Evolutionary conservation across 2,329 filamentous ascomycete genomes (phyloP), one percentile per base, ranked within the genome.

Genomic region (Fusarium brachygibbosum): DNA sequence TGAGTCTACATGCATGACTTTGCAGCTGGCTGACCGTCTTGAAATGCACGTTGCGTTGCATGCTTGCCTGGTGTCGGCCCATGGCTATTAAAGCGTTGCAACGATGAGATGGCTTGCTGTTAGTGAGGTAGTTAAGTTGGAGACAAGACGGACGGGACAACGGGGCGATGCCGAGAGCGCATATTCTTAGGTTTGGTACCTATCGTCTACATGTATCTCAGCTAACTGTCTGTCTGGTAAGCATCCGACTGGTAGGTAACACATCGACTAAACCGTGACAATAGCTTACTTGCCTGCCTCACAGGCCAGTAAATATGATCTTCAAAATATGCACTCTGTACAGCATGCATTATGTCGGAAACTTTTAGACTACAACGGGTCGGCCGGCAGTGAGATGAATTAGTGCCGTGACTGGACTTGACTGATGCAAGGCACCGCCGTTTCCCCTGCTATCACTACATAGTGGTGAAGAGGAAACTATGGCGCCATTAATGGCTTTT

Each of bases 351-450:
- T 14, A 45, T 44, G 34, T 38, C 25, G 41, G 42, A n/a, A 7
- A 19, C 16, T 50, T 25, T 19, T 25, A 40, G 8, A 31, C 37
- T 11, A n/a, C n/a, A 37, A 64, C 61, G 66, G 66, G 69, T 57
- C 16, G 51, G 51, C 66, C 66, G 66, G 66, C 48, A 69, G 19
- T 44, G 29, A 35, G 35, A 28, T 59, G 45, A 55, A 48, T 59
- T 63, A 62, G 40, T 25, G 37, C 19, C 50, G n/a, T n/a, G 42
- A 14, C 6, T 13, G n/a, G 45, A 42, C 23, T 68, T 63, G 48
- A 38, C 52, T 68, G 45, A 64, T 69, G 66, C 66, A 69, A 69
- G 66, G 66, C 58, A 69, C 66, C 49, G 29, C 55, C 50, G 66
- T 61, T 67, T 46, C 37, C 21, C 42, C 48, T 50, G 40, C 54